Evolutionary conservation across 176 grass and related monocot species (phyloP).

Genomic region (Phyllostachys edulis): DNA sequence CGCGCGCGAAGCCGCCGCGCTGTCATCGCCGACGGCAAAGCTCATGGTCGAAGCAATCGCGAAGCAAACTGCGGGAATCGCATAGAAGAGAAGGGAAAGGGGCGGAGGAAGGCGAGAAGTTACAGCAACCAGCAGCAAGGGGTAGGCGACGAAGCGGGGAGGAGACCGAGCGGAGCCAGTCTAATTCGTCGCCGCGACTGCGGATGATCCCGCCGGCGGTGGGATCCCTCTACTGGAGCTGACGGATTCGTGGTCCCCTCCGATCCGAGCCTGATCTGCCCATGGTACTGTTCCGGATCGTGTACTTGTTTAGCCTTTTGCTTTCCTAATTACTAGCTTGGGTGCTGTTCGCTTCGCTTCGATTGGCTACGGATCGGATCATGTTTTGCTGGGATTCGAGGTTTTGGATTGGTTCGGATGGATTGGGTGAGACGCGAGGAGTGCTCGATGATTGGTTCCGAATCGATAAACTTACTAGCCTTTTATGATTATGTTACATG

Average conservation of each 20-base stretch:
- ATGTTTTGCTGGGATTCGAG: constrained; percentile 9
- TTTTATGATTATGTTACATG: not conserved
- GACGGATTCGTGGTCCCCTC: constrained; percentile 30
- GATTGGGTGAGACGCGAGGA: not conserved
- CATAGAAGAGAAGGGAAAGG: not conserved
- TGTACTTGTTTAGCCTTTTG: constrained; percentile 26
- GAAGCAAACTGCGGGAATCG: constrained; percentile 15
- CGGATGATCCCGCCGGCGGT: constrained; percentile 7
- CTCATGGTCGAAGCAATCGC: constrained; percentile 13
- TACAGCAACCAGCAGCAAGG: constrained; percentile 28
- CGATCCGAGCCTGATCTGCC: constrained; percentile 46
- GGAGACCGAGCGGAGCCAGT: constrained; percentile 29
- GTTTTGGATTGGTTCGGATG: constrained; percentile 15
- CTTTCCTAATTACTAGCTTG: constrained; percentile 35
- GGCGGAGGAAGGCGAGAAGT: constrained; percentile 25
- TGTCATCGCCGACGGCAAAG: constrained; percentile 22
- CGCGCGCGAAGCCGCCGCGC: constrained; percentile 19
- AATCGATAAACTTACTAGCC: constrained; percentile 28
- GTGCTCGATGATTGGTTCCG: not conserved
- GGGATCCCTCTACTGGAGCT: constrained; percentile 30
- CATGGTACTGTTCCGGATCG: constrained; percentile 58
- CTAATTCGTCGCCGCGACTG: constrained; percentile 19
- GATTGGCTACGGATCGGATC: constrained; percentile 22
- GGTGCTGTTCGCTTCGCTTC: constrained; percentile 12
- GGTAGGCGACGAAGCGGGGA: constrained; percentile 24